Evolutionary conservation across 495 filamentous ascomycete species (phyloP), one percentile per base, ranked within the genome.

Genomic region (Ramalina peruviana): DNA sequence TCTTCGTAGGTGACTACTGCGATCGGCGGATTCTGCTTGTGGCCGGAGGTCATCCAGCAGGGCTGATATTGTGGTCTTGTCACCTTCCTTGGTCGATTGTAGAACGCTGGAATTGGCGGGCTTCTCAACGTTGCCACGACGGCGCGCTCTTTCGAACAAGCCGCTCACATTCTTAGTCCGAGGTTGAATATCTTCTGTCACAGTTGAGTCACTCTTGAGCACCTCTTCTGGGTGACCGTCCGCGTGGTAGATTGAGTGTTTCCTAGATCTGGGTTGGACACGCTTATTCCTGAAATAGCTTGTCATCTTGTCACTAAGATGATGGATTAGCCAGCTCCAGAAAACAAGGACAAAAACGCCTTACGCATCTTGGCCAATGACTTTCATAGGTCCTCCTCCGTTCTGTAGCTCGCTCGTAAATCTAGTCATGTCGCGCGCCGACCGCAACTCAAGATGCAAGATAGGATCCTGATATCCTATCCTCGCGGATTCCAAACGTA

Each of bases 401-500:
- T 33, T 7, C 9, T 33, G 30, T 33, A 33, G 2, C 30, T 33
- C 30, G 9, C 7, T 7, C 30, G 12, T 33, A 33, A 33, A 33
- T 10, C 30, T 10, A 33, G 7, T 11, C 30, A 33, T 33, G 9
- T 33, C 30, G 12, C 12, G 9, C 30, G 7, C 30, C 12, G 30
- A 33, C 9, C 30, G 48, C 39, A 73, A 57, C 41, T 74, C 65
- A 20, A 74, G 56, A 38, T 74, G 68, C 6, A 73, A 27, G 13
- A 43, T 45, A 6, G 56, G 54, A 44, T 54, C 56, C 5, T 51
- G 26, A 11, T 27, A 49, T 9, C 55, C 54, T 16, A 44, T 50
- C 30, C 60, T 64, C 2, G 60, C 62, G 17, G 67, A 56, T 19
- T 55, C 41, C 10, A 74, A 56, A 4, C 63, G 62, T 26, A 69